A percentile compares a stretch with the other conserved stretches of the same genome.
Evolutionary conservation across 78 protist species (phyloP).

Genomic region (Anaeramoeba flamelloides): DNA sequence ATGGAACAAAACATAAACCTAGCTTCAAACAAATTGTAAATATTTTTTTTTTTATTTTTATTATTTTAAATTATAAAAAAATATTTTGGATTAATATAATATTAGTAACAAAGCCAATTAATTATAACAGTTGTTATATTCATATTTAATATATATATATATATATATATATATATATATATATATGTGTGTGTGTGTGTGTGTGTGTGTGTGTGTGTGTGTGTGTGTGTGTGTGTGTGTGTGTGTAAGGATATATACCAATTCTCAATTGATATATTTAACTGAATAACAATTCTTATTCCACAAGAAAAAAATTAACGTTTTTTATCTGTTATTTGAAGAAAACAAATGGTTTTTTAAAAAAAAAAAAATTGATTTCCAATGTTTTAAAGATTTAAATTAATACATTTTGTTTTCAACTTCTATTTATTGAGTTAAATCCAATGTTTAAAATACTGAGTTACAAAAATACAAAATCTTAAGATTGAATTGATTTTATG

Average conservation of each 20-base stretch:
- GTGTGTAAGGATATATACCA: conserved; percentile 4
- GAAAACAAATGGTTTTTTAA: not conserved
- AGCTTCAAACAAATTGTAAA: not conserved
- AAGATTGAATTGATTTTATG: not conserved
- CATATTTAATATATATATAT: conserved; percentile 1
- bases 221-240: conserved; percentile 8
- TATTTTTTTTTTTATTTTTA: conserved; percentile 1
- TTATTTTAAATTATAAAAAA: not conserved
- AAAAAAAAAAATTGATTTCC: not conserved
- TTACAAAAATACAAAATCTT: not conserved
- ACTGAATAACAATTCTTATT: not conserved
- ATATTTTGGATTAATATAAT: not conserved
- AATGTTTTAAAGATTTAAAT: not conserved
- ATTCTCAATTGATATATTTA: not conserved
- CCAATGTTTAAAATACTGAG: too few species aligned
- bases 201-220: conserved; percentile 8
- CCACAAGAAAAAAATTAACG: not conserved
- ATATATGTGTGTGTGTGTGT: conserved; percentile 7
- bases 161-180: conserved; percentile 5
- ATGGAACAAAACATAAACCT: not conserved
- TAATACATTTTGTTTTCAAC: not conserved
- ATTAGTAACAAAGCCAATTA: not conserved
- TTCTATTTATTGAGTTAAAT: conserved; percentile 1
- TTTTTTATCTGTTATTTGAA: not conserved
- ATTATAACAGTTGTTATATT: not conserved